Evolutionary conservation across 2,329 filamentous ascomycete species (phyloP).

Genomic region (Didymella glomerata): DNA sequence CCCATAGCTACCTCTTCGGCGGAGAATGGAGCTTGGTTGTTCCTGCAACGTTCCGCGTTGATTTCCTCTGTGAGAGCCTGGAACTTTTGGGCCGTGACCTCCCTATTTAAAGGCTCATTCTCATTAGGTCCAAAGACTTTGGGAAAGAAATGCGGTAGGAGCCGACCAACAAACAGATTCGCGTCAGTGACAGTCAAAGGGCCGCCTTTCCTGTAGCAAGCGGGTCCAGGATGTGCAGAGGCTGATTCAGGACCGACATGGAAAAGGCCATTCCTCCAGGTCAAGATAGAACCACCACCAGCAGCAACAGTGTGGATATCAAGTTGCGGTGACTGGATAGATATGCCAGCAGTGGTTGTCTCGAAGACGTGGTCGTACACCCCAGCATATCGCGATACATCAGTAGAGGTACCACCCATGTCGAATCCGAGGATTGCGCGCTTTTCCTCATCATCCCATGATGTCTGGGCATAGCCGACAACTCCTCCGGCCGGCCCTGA

Average conservation of each 20-base stretch:
- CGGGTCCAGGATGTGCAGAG: constrained; percentile 83
- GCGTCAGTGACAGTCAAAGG: constrained; percentile 88
- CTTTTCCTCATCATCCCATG: constrained; percentile 35
- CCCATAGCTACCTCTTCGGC: constrained; percentile 82
- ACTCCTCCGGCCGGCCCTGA: constrained; percentile 51
- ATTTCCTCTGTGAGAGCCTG: constrained; percentile 76
- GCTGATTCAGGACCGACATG: constrained; percentile 87
- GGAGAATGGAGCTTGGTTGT: constrained; percentile 63
- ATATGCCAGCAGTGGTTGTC: constrained; percentile 44
- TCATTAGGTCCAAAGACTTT: constrained; percentile 90
- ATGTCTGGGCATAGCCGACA: constrained; percentile 45
- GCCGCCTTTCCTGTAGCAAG: constrained; percentile 86
- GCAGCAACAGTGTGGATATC: constrained; percentile 69
- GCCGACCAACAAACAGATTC: constrained; percentile 79
- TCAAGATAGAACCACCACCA: constrained; percentile 80
- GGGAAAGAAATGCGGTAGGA: constrained; percentile 87
- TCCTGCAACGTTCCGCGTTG: constrained; percentile 66
- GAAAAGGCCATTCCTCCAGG: constrained; percentile 85
- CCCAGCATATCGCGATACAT: constrained; percentile 47
- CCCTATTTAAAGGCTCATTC: constrained; percentile 75
- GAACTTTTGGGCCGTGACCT: constrained; percentile 75
- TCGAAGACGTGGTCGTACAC: constrained; percentile 44
- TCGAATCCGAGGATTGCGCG: constrained; percentile 44
- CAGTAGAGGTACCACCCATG: constrained; percentile 45
- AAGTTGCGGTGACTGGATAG: constrained; percentile 43